Conservation (phyloP, 345 rosid genomes). For the Hibiscus tridactylites region DNA sequence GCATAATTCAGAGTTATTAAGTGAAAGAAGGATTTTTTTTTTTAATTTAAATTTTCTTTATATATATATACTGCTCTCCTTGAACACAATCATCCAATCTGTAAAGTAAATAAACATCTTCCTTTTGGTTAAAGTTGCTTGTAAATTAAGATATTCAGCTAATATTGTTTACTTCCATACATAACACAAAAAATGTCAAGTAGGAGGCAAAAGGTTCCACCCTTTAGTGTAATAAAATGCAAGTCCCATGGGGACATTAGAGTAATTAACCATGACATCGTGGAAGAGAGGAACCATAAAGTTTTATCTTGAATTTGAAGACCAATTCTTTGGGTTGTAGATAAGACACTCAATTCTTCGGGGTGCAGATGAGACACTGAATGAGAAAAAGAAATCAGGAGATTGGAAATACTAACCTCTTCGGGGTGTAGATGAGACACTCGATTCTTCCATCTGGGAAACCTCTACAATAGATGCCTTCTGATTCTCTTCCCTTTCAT, state of each 20-base stretch:
- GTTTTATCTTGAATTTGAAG: not conserved
- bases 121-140: no score
- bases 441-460: not conserved
- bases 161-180: not conserved
- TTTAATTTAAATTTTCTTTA: not conserved
- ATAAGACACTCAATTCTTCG: not conserved
- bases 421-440: not conserved
- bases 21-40: not conserved
- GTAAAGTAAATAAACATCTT: not conserved
- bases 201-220: not conserved
- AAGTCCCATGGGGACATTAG: not conserved
- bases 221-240: not conserved
- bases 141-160: not conserved
- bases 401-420: not conserved
- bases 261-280: not conserved
- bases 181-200: not conserved
- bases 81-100: not conserved
- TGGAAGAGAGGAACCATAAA: not conserved
- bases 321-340: not conserved
- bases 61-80: not conserved
- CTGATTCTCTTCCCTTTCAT: constrained; percentile 18
- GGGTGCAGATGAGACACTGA: no score
- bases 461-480: constrained; percentile 25
- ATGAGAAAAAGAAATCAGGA: not conserved
- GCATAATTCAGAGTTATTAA: not conserved